phyloP scores from a whole-genome alignment of 129 eudicot genomes.

The Lactuca saligna region DNA sequence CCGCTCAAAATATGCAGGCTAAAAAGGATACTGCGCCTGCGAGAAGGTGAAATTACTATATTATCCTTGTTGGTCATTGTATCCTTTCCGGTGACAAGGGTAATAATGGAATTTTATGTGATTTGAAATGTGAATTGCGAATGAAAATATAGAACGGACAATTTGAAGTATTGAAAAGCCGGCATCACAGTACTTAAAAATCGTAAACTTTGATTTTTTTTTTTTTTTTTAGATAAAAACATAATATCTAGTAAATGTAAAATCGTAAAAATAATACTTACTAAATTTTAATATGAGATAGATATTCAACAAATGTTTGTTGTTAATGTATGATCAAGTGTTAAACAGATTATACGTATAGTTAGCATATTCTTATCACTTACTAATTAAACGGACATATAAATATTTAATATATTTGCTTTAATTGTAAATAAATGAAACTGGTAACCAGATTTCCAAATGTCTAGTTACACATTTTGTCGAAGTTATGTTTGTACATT shows the following conservation, averaged over 20 bases:
- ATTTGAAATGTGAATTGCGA: slow-evolving; percentile 7
- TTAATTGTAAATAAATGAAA: neutral
- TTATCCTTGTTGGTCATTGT: slow-evolving; percentile 26
- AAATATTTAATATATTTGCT: neutral
- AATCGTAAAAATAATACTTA: neutral
- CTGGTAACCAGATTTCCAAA: neutral
- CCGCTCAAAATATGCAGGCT: slow-evolving; percentile 51
- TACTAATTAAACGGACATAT: neutral
- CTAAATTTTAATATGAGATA: too few species aligned
- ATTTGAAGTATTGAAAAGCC: slow-evolving; percentile 25
- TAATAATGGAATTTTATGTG: slow-evolving; percentile 22
- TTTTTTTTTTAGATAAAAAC: neutral
- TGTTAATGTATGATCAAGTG: too few species aligned
- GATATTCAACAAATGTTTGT: too few species aligned
- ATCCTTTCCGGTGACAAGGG: neutral
- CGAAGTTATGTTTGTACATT: neutral
- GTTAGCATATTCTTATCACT: too few species aligned
- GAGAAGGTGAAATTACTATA: slow-evolving; percentile 25
- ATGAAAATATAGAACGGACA: neutral
- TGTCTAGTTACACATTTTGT: slow-evolving; percentile 6
- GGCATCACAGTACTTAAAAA: slow-evolving; percentile 4
- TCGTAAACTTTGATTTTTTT: neutral
- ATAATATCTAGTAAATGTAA: neutral
- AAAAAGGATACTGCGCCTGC: slow-evolving; percentile 51
- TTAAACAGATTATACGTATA: too few species aligned